phyloP scores from a whole-genome alignment of 257 asterid species.

The Plantago ovata region DNA sequence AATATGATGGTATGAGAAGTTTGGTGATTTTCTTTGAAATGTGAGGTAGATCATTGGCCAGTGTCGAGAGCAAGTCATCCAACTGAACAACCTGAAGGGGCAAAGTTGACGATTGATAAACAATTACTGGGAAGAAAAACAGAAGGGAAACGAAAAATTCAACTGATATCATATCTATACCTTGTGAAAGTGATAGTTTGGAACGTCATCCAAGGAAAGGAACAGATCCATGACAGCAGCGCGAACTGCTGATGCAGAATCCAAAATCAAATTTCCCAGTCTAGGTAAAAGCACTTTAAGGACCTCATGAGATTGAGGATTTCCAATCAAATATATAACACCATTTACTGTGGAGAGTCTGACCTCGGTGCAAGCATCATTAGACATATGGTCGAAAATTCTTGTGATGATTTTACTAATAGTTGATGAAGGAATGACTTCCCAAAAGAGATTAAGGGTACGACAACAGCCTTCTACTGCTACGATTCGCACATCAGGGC shows the following conservation, averaged over 20 bases:
- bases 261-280: constrained; percentile 67
- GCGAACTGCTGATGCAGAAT: constrained; percentile 62
- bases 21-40: constrained; percentile 80
- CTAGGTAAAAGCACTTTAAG: constrained; percentile 94
- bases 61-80: constrained; percentile 59
- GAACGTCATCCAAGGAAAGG: constrained; percentile 57
- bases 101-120: constrained; percentile 15
- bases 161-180: constrained; percentile 29
- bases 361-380: constrained; percentile 76
- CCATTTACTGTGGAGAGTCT: constrained; percentile 88
- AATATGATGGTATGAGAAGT: constrained; percentile 90
- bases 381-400: constrained; percentile 62
- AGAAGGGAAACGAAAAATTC: not conserved
- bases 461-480: constrained; percentile 99
- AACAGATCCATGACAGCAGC: constrained; percentile 79
- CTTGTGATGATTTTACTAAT: constrained; percentile 72
- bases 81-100: constrained; percentile 64
- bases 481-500: constrained; percentile 81
- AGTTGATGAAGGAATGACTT: constrained; percentile 77
- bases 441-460: constrained; percentile 84
- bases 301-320: constrained; percentile 93
- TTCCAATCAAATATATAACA: constrained; percentile 72
- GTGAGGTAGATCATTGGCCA: constrained; percentile 73
- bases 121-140: not conserved
- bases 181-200: constrained; percentile 85